Evolutionary conservation across 208 protist species (phyloP), one percentile per base, ranked within the genome.

Genomic region (Leishmania turanica): DNA sequence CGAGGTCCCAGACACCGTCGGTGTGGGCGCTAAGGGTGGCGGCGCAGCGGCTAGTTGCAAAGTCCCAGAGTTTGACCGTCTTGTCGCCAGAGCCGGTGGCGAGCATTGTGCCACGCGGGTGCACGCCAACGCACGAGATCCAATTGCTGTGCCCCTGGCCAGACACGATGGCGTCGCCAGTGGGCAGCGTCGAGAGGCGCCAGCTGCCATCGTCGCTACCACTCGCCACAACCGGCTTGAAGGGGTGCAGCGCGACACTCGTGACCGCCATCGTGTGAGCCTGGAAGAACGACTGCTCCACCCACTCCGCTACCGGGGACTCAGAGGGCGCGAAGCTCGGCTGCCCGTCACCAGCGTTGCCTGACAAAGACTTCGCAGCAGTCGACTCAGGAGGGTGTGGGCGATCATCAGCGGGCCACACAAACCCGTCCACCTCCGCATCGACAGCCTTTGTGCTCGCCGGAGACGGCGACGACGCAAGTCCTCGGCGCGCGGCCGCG

Each of bases 41-140:
- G 62, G 78, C 75, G 85, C 98, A 99, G 58, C 87, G 87, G 70
- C 92, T 94, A 78, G 77, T 97, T 51, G 90, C 89, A 74, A 99
- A 99, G 87, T 99, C 98, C 98, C 99, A 99, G 40, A 99, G 75
- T 89, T 99, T 99, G 60, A 99, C 93, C 5, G 98, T 99, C 81
- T 97, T 95, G 82, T 99, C 99, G 17, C 98, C 98, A n/a, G 96
- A 98, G 24, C 87, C 90, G 17, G 99, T 99, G 5, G 96, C 98
- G 15, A 99, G 87, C 88, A 98, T 97, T n/a, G 96, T 97, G 66
- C 98, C 98, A 65, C 87, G 86, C 1, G 97, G 95, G 84, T 97
- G 91, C 85, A 99, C 96, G n/a, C 86, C 92, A 42, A 97, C 83
- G 76, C 88, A 82, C 37, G 93, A 86, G 58, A 99, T 86, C 97